A percentile compares a stretch with the other conserved stretches of the same genome.
Conservation (phyloP, 768 basidiomycete genomes). For the Coprinellus micaceus region DNA sequence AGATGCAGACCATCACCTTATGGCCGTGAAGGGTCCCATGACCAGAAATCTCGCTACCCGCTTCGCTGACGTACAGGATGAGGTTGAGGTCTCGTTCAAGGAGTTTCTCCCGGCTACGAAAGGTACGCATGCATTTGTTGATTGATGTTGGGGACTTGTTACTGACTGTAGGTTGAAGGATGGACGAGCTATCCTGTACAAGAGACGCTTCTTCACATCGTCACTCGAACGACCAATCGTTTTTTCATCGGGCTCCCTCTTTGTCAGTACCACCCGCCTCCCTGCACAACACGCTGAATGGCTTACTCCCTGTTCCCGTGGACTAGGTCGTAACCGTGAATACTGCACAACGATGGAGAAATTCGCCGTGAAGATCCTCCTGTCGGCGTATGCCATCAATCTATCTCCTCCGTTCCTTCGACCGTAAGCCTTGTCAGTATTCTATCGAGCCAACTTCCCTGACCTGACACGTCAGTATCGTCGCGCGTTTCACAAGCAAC, state of each 20-base stretch:
- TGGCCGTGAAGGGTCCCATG: conserved; percentile 27
- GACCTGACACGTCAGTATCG: too few relatives aligned
- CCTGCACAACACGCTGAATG: neutral
- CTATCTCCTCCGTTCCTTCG: conserved; percentile 30
- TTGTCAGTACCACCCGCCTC: conserved; percentile 1
- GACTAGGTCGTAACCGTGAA: conserved; percentile 40
- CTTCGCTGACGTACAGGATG: conserved; percentile 41
- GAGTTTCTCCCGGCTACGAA: conserved; percentile 32
- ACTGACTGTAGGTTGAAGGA: conserved; percentile 20
- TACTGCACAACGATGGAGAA: conserved; percentile 30
- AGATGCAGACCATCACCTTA: conserved; percentile 29
- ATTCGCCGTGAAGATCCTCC: conserved; percentile 26
- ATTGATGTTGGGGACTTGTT: neutral
- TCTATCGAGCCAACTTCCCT: too few relatives aligned
- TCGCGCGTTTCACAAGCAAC: too few relatives aligned
- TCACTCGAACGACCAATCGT: conserved; percentile 41
- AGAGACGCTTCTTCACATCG: conserved; percentile 26
- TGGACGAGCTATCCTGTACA: conserved; percentile 34
- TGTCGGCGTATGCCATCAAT: conserved; percentile 16
- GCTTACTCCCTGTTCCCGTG: neutral
- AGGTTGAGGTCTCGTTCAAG: conserved; percentile 37
- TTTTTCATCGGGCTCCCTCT: conserved; percentile 25
- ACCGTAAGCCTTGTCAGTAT: conserved; percentile 19
- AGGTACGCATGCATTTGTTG: conserved; percentile 13
- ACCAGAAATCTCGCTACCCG: conserved; percentile 36